A percentile compares a stretch with the other conserved stretches of the same genome.
Evolutionary conservation across 805 yeast species (phyloP).

Genomic region (Kodamaea jinghongensis): DNA sequence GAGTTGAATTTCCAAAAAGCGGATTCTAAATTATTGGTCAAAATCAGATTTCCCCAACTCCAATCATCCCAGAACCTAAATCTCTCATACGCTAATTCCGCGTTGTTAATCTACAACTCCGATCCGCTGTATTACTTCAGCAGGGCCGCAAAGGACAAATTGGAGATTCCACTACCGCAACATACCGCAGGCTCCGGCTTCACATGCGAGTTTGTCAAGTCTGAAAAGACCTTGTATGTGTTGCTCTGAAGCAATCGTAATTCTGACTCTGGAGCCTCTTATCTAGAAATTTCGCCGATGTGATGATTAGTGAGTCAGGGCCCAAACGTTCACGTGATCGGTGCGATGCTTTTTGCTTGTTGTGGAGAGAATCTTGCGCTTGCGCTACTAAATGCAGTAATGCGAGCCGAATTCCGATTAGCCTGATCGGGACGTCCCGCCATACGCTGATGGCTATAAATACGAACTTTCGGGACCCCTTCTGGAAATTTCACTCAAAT

Average conservation of each 20-base stretch:
- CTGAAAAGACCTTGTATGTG: constrained; percentile 16
- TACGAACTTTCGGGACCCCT: background rate
- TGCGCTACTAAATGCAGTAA: background rate
- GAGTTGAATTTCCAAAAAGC: constrained; percentile 5
- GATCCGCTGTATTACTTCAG: constrained; percentile 15
- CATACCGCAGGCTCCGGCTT: constrained; percentile 5
- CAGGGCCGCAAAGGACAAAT: constrained; percentile 6
- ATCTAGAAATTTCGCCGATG: no score
- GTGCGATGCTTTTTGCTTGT: no score
- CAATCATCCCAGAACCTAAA: constrained; percentile 9
- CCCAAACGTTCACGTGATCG: no score
- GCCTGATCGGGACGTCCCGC: constrained; percentile 1
- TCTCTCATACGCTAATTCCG: constrained; percentile 9
- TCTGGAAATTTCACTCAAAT: background rate
- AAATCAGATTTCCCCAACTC: constrained; percentile 18
- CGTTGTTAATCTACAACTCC: constrained; percentile 11
- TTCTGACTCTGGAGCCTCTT: no score
- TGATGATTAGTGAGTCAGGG: no score
- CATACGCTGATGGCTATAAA: background rate
- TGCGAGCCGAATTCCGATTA: background rate
- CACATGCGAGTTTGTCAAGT: constrained; percentile 13
- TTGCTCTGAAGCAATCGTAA: no score
- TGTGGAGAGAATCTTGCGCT: no score
- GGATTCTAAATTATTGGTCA: constrained; percentile 11
- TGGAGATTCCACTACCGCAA: constrained; percentile 11